These are phyloP conservation scores for Sanghuangporus sanghuang DNA, from an alignment of 1,284 basidiomycete genomes.

Conservation along the genomic window DNA sequence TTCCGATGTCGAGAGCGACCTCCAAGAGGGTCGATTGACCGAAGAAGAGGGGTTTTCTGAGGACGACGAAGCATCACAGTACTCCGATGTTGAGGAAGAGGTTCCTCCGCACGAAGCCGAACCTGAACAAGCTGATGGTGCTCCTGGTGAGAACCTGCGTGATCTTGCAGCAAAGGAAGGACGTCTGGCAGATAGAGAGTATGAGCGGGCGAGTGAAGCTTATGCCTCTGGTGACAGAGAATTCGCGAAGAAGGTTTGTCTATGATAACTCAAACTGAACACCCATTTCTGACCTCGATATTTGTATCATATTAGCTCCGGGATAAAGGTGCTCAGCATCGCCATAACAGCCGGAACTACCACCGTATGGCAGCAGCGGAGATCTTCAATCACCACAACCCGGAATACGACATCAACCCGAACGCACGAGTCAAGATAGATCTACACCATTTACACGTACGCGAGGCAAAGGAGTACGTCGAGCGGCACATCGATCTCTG, in stretches of 20 bases:
- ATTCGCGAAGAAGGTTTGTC: slow-evolving; percentile 7
- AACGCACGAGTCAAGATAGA: slow-evolving; percentile 8
- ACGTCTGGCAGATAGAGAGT: slow-evolving; percentile 6
- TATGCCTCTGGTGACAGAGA: slow-evolving; percentile 3
- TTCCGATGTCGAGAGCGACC: slow-evolving; percentile 1
- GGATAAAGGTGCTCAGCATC: slow-evolving; percentile 1
- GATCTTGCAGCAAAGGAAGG: slow-evolving; percentile 2
- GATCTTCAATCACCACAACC: slow-evolving; percentile 13
- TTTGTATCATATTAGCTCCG: not conserved
- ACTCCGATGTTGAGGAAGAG: not conserved
- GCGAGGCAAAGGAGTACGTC: slow-evolving; percentile 10
- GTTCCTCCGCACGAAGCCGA: not conserved
- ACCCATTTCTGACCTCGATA: not conserved
- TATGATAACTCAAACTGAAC: not conserved
- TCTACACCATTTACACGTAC: slow-evolving; percentile 11
- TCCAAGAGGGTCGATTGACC: not conserved
- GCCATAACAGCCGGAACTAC: not conserved
- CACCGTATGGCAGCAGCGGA: slow-evolving; percentile 10
- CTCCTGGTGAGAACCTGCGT: slow-evolving; percentile 5
- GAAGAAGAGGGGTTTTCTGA: not conserved
- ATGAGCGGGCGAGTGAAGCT: slow-evolving; percentile 6
- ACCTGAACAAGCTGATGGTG: not conserved
- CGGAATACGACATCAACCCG: slow-evolving; percentile 7
- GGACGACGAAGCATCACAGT: not conserved
- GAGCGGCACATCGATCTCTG: slow-evolving; percentile 7